Percentiles rank a stretch among this genome's conserved stretches.
Conservation (phyloP, 176 grass and related monocot genomes). For the Triticum urartu region DNA sequence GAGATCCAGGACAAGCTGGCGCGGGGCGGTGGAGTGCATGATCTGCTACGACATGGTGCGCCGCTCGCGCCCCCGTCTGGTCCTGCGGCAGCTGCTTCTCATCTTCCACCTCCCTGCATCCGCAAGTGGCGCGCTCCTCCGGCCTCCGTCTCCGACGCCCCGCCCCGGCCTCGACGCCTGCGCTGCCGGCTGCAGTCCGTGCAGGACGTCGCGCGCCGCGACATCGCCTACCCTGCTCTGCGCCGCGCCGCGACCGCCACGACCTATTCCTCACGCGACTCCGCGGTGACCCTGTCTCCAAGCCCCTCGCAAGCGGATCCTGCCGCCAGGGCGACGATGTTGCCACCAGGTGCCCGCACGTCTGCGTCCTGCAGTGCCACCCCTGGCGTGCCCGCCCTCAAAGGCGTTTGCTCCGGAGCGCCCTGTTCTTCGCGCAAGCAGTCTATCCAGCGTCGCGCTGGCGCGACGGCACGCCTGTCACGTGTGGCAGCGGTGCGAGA, state of each 20-base stretch:
- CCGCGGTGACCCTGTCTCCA: slow-evolving; percentile 85
- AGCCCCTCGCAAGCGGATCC: slow-evolving; percentile 44
- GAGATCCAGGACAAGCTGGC: slow-evolving; percentile 93
- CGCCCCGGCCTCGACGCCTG: slow-evolving; percentile 44
- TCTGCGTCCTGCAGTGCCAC: slow-evolving; percentile 94
- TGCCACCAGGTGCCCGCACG: slow-evolving; percentile 63
- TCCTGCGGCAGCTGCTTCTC: slow-evolving; percentile 90
- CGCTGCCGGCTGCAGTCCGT: slow-evolving; percentile 89
- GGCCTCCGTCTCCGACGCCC: slow-evolving; percentile 58
- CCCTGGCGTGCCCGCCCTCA: slow-evolving; percentile 88
- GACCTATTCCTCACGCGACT: slow-evolving; percentile 92
- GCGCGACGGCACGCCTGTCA: slow-evolving; percentile 58
- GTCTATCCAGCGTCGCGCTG: slow-evolving; percentile 55
- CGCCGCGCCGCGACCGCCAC: slow-evolving; percentile 49
- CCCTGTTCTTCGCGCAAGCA: slow-evolving; percentile 79
- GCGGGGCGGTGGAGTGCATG: slow-evolving; percentile 84
- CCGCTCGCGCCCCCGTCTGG: slow-evolving; percentile 74
- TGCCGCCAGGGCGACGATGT: slow-evolving; percentile 5
- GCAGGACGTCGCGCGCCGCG: slow-evolving; percentile 45
- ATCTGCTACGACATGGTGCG: slow-evolving; percentile 99
- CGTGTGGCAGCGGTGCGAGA: slow-evolving; percentile 65
- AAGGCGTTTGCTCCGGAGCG: slow-evolving; percentile 73
- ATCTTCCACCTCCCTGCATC: slow-evolving; percentile 93
- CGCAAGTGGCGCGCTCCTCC: slow-evolving; percentile 95
- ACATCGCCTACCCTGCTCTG: slow-evolving; percentile 87